Base-by-base conservation (phyloP, 495 filamentous ascomycete species). In the Penicillium desertorum region DNA sequence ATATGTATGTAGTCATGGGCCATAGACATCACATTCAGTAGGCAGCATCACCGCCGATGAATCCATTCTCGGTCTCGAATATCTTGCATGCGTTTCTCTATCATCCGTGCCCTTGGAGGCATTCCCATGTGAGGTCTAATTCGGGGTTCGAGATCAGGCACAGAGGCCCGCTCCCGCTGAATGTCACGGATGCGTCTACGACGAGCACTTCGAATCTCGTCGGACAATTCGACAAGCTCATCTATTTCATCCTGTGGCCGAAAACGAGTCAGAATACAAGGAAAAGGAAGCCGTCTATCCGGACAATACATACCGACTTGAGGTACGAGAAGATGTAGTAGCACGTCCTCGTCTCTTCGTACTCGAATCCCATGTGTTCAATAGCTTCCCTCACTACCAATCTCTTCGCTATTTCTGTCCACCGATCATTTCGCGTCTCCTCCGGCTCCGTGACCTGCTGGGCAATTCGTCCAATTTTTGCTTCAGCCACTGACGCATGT, bases 391-490 rank as follows among this genome's bases (percentile, higher is more conserved):
- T 83, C 39, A 87, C 81, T 12, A 98, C 91, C 46, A 98, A 71
- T 62, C 96, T 91, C 75, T 96, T 97, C 8, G 92, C 96, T 62
- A 98, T 92, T 69, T 98, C 94, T 0, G 94, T 98, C 95, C 95
- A 98, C 71, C 96, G 87, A 56, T 88, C 83, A 46, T 84, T 86
- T 51, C 81, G 69, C 19, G 62, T 65, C 32, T 72, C 64, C 37
- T 77, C 75, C 53, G 71, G 52, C 2, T 64, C 73, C n/a, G 68
- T 62, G 20, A 78, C 76, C 22, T 76, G 66, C 30, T 75, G 72
- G 25, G 65, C 75, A n/a, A 74, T 66, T 14, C 72, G 62, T 54
- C 57, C 76, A 61, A 25, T 42, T 60, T 67, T 68, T 12, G 54
- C 43, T 57, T 61, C 63, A 1, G 65, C 58, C 17, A 71, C 62